Evolutionary conservation across 2,329 filamentous ascomycete genomes (phyloP), one percentile per base, ranked within the genome.

Genomic region (Penicillium sp.): DNA sequence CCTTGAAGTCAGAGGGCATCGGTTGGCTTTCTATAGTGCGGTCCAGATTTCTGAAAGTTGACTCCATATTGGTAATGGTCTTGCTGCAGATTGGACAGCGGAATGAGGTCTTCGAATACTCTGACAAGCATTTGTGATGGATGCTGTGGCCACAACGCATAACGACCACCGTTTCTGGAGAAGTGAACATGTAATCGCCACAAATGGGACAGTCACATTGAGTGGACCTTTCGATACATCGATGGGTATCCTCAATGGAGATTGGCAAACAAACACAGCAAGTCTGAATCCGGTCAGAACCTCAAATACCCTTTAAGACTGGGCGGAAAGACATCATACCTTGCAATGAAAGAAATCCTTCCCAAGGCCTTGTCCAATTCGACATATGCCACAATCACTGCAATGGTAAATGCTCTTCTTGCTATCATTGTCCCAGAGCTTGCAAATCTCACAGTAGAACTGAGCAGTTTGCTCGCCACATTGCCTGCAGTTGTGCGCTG

Each of bases 271-370:
- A 98, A 16, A 93, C 88, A 54, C 86, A 86, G 66, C 92, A 98
- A 53, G 80, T 89, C 82, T 88, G 36, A 6, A n/a, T 10, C 25
- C 20, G 23, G 23, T 60, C 23, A 60, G 50, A 15, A 39, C 27
- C n/a, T 27, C 25, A 6, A 4, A 27, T n/a, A 27, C n/a, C n/a
- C 12, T 4, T 5, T 5, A n/a, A 27, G 25, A 27, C 10, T 11
- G 25, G 22, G 9, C 27, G 17, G 11, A 17, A 26, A 18, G n/a
- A 37, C n/a, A 14, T 3, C 67, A 62, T 69, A 90, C 87, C 77
- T 95, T 93, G 83, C 92, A 98, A 65, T 98, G 92, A 57, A 93
- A 89, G 61, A 94, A 98, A 60, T 98, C 92, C 60, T 95, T 96
- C 3, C 92, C 90, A 18, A 98, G 70, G 1, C 92, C 92, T 61